Conservation (phyloP, 192 early-diverging fungal species). For the Entomortierella parvispora region DNA sequence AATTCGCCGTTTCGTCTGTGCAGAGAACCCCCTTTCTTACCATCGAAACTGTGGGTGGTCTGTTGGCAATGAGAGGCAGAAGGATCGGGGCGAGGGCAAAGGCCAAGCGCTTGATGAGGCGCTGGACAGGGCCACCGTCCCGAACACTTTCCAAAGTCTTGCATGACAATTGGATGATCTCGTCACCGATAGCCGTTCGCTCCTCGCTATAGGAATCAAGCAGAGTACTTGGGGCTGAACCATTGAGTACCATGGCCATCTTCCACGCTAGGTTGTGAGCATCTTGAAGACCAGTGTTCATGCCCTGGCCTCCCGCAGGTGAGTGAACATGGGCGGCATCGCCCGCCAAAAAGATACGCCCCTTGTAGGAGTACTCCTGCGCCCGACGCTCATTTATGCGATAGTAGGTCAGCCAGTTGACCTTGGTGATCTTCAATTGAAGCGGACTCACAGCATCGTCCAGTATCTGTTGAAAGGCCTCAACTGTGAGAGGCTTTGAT, state of each 20-base stretch:
- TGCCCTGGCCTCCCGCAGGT: conserved; percentile 47
- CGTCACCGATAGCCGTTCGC: conserved; percentile 11
- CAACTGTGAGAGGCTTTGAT: background rate
- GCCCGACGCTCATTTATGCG: conserved; percentile 20
- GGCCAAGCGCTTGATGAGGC: background rate
- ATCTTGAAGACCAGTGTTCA: conserved; percentile 62
- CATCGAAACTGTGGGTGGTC: conserved; percentile 7
- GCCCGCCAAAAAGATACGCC: conserved; percentile 36
- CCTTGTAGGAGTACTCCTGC: conserved; percentile 3
- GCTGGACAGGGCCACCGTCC: background rate
- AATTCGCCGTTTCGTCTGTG: background rate
- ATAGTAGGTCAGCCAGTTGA: conserved; percentile 20
- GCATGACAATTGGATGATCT: conserved; percentile 4
- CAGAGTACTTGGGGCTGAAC: conserved; percentile 25
- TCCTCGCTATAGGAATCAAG: conserved; percentile 54
- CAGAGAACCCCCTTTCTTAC: background rate
- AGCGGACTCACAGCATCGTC: background rate
- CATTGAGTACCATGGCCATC: conserved; percentile 51
- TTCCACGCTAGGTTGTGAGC: conserved; percentile 62
- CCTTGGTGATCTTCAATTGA: background rate
- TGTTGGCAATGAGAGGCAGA: background rate
- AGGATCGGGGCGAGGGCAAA: background rate
- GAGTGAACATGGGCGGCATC: conserved; percentile 47
- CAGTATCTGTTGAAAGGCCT: conserved; percentile 3
- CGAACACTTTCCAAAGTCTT: background rate